These are phyloP conservation scores for Yamagishiella unicocca DNA, from an alignment of 139 green algal genomes.

Conservation along the genomic window DNA sequence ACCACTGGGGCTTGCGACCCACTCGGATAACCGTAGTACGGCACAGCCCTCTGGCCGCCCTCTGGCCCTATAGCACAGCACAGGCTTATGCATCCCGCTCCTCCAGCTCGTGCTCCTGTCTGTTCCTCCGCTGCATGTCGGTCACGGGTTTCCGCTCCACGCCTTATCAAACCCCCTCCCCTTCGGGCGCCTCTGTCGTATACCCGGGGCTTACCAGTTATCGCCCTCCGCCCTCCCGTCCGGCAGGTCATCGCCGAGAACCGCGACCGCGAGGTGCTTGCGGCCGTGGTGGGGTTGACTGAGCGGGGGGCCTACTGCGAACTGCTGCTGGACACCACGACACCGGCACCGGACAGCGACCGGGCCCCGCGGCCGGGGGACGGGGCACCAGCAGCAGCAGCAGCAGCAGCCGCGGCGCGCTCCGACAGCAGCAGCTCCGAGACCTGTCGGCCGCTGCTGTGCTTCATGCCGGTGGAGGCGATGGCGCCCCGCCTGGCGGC, in stretches of 20 bases:
- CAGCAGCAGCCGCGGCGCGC: background rate
- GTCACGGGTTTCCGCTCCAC: background rate
- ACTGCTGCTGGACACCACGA: background rate
- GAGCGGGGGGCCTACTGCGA: slow-evolving; percentile 2
- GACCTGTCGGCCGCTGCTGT: background rate
- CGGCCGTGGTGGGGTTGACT: background rate
- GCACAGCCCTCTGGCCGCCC: too few species aligned
- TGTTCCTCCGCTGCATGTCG: background rate
- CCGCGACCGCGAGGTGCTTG: background rate
- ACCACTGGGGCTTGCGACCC: too few species aligned
- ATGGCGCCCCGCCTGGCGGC: background rate
- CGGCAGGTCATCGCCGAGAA: background rate
- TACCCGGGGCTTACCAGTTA: background rate
- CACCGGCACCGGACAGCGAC: too few species aligned
- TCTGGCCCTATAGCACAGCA: too few species aligned
- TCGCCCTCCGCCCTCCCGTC: background rate
- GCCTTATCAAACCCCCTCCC: background rate
- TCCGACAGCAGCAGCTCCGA: background rate
- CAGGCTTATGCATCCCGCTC: background rate
- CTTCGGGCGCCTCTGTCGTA: background rate
- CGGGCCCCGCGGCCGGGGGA: background rate
- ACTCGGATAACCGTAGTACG: too few species aligned
- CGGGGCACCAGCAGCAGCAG: background rate
- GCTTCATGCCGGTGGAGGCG: background rate
- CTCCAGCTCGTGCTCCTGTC: background rate